Percentiles rank a stretch among this genome's conserved stretches.
phyloP scores from a whole-genome alignment of 2,329 filamentous ascomycete species.

The Niveomyces coronatus region DNA sequence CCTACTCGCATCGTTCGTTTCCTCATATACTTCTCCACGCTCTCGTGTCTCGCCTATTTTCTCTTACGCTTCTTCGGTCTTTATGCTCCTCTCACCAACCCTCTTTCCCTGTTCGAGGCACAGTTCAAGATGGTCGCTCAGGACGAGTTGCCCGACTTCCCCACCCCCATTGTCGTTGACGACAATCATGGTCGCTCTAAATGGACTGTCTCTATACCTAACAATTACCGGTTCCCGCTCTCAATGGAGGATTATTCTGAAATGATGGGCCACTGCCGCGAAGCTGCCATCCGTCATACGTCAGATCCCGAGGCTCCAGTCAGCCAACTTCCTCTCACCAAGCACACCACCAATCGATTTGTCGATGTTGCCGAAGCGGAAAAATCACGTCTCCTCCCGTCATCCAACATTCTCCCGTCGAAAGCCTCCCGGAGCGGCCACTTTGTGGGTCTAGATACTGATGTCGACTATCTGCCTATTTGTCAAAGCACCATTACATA shows the following conservation, averaged over 20 bases:
- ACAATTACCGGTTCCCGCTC: slow-evolving; percentile 55
- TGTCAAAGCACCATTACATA: slow-evolving; percentile 69
- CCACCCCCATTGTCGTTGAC: slow-evolving; percentile 60
- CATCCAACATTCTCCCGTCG: slow-evolving; percentile 23
- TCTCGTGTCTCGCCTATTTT: slow-evolving; percentile 43
- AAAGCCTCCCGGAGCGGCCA: slow-evolving; percentile 30
- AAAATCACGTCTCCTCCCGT: slow-evolving; percentile 48
- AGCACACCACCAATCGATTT: slow-evolving; percentile 51
- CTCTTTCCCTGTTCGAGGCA: slow-evolving; percentile 35
- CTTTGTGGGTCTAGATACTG: slow-evolving; percentile 38
- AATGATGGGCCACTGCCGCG: slow-evolving; percentile 57
- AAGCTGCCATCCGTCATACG: slow-evolving; percentile 50
- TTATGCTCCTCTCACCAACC: slow-evolving; percentile 18
- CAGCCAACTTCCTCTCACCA: slow-evolving; percentile 34
- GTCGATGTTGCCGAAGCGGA: slow-evolving; percentile 68
- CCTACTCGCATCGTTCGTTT: slow-evolving; percentile 48
- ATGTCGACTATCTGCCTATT: slow-evolving; percentile 37
- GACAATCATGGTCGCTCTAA: slow-evolving; percentile 54
- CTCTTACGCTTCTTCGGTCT: slow-evolving; percentile 19
- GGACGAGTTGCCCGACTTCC: slow-evolving; percentile 56
- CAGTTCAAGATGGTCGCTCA: slow-evolving; percentile 59
- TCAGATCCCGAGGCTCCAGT: slow-evolving; percentile 29
- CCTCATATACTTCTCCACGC: slow-evolving; percentile 41
- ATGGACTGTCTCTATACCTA: slow-evolving; percentile 77
- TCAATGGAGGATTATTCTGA: slow-evolving; percentile 54